These are phyloP conservation scores for Phialophora chinensis DNA, from an alignment of 2,329 filamentous ascomycete genomes.

Conservation along the genomic window DNA sequence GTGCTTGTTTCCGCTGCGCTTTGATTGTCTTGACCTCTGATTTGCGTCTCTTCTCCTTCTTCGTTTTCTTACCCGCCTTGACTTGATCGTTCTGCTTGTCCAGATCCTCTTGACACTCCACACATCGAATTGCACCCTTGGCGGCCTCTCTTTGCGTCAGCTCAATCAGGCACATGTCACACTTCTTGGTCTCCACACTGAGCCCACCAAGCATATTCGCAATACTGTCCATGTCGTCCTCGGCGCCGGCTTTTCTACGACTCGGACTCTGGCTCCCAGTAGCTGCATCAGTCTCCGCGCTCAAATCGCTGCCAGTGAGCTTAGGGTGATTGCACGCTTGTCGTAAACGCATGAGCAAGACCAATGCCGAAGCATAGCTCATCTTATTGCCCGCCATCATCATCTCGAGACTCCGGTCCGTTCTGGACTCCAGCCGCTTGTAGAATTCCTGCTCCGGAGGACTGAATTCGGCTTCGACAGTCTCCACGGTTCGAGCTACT, in stretches of 20 bases:
- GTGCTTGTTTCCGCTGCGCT: conserved; percentile 45
- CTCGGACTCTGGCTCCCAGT: conserved; percentile 58
- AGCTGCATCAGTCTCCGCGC: conserved; percentile 85
- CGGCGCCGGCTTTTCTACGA: conserved; percentile 55
- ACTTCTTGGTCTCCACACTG: conserved; percentile 76
- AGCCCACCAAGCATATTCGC: conserved; percentile 86
- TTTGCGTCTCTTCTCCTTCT: conserved; percentile 51
- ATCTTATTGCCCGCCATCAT: conserved; percentile 83
- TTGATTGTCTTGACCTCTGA: conserved; percentile 59
- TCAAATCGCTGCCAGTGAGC: conserved; percentile 81
- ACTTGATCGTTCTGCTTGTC: conserved; percentile 59
- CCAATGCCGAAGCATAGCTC: conserved; percentile 92
- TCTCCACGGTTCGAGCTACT: conserved; percentile 86
- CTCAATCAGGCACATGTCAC: conserved; percentile 79
- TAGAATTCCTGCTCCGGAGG: conserved; percentile 85
- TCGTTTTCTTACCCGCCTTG: conserved; percentile 54
- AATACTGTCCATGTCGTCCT: conserved; percentile 77
- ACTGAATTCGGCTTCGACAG: conserved; percentile 77
- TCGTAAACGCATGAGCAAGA: conserved; percentile 84
- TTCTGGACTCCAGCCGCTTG: conserved; percentile 77
- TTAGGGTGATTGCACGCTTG: conserved; percentile 96
- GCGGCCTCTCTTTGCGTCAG: conserved; percentile 64
- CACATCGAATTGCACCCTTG: conserved; percentile 66
- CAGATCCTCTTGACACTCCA: conserved; percentile 76
- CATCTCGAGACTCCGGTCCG: conserved; percentile 82